Evolutionary conservation across 148 eudicot genomes (phyloP).

Genomic region (Silene latifolia): DNA sequence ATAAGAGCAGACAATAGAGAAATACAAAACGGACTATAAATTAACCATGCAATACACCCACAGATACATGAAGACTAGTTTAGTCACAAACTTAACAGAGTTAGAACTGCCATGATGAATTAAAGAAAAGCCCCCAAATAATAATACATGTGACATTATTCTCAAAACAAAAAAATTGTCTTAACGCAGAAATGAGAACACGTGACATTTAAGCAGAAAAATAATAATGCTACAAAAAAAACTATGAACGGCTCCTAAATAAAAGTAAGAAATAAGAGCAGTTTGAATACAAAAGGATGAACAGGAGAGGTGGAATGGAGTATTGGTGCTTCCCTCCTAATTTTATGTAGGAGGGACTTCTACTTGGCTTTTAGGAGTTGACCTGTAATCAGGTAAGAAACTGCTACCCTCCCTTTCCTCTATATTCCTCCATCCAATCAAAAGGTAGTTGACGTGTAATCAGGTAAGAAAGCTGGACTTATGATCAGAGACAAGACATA

Average conservation of each 20-base stretch:
- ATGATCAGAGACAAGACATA: background rate
- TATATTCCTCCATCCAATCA: too few species aligned
- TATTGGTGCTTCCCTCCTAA: too few species aligned
- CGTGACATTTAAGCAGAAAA: background rate
- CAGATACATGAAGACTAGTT: background rate
- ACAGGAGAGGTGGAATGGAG: too few species aligned
- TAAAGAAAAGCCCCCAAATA: background rate
- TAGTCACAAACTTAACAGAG: background rate
- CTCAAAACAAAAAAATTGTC: background rate
- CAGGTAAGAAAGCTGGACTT: background rate
- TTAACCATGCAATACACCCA: background rate
- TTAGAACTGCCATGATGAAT: background rate
- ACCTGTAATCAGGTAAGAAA: too few species aligned
- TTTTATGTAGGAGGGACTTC: too few species aligned
- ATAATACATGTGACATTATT: background rate
- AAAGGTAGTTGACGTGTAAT: background rate
- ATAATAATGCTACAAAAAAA: background rate
- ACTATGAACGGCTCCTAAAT: too few species aligned
- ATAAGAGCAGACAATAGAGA: constrained; percentile 15
- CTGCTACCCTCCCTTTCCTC: too few species aligned
- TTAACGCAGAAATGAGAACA: background rate
- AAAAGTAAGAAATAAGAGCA: too few species aligned
- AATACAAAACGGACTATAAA: background rate
- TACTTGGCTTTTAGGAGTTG: too few species aligned
- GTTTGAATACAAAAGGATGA: too few species aligned